Evolutionary conservation across 2,329 filamentous ascomycete species (phyloP).

Genomic region (Botrytis fabae): DNA sequence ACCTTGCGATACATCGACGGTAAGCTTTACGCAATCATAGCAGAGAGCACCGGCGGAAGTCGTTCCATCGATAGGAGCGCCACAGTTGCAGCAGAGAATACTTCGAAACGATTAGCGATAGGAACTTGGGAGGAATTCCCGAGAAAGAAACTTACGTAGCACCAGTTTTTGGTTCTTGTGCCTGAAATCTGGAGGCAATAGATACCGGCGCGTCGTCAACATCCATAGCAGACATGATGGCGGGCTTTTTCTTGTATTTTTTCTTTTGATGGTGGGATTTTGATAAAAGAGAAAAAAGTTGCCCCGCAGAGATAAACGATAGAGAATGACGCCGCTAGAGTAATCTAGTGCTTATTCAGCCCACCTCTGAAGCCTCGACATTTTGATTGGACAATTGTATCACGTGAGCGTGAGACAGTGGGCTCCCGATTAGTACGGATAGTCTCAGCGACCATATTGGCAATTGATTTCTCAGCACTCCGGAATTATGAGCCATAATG

Average conservation of each 20-base stretch:
- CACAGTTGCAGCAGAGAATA: slow-evolving; percentile 98
- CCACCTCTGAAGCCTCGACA: too few relatives aligned
- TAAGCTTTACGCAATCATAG: slow-evolving; percentile 93
- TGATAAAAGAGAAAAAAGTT: slow-evolving; percentile 35
- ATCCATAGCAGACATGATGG: slow-evolving; percentile 59
- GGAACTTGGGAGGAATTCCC: neutral
- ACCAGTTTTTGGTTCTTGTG: slow-evolving; percentile 41
- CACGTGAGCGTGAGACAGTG: too few relatives aligned
- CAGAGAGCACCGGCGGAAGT: slow-evolving; percentile 83
- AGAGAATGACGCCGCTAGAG: slow-evolving; percentile 10
- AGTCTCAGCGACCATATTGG: neutral
- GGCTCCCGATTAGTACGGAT: slow-evolving; percentile 4
- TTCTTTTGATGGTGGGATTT: slow-evolving; percentile 27
- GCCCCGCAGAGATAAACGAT: slow-evolving; percentile 32
- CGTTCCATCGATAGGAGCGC: slow-evolving; percentile 91
- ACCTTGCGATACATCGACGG: slow-evolving; percentile 86
- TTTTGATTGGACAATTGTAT: too few relatives aligned
- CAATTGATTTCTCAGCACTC: slow-evolving; percentile 13
- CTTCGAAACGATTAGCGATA: slow-evolving; percentile 45
- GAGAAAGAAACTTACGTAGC: slow-evolving; percentile 52
- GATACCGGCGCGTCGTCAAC: slow-evolving; percentile 55
- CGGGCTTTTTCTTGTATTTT: slow-evolving; percentile 35
- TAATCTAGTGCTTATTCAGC: too few relatives aligned
- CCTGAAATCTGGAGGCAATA: slow-evolving; percentile 43
- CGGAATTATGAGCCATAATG: neutral